Conservation (phyloP, 2,329 filamentous ascomycete species). For the Colletotrichum sp. region DNA sequence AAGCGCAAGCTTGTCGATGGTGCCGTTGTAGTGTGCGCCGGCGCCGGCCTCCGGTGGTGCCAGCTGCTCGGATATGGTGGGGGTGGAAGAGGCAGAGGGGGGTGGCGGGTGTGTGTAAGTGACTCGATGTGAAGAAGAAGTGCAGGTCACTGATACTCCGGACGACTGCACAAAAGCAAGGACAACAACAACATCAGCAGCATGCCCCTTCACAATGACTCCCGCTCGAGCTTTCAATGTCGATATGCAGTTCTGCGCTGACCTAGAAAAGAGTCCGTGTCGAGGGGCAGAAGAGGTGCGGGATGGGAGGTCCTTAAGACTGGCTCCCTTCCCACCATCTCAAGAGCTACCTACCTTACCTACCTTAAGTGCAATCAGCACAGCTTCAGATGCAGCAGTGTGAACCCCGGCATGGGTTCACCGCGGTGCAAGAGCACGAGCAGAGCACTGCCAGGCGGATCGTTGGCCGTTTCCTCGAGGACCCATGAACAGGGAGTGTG, state of each 20-base stretch:
- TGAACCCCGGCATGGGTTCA: neutral
- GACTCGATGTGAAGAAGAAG: neutral
- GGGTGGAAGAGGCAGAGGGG: neutral
- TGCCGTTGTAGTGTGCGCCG: slow-evolving; percentile 2
- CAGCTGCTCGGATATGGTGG: neutral
- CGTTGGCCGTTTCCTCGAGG: neutral
- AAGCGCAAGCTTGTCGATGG: neutral
- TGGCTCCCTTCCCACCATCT: neutral
- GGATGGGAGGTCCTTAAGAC: neutral
- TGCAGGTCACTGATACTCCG: neutral
- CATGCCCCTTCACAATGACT: neutral
- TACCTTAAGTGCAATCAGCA: neutral
- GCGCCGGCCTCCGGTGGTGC: slow-evolving; percentile 2
- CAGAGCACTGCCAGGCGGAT: neutral
- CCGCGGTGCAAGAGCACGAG: neutral
- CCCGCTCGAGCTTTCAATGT: neutral
- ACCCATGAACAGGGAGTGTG: slow-evolving; percentile 1
- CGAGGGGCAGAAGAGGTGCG: neutral
- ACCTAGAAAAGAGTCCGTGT: neutral
- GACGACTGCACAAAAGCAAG: slow-evolving; percentile 6
- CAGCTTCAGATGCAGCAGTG: neutral
- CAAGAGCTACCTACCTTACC: neutral
- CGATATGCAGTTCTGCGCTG: neutral
- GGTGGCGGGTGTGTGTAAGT: neutral
- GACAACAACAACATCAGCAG: neutral